Conservation (phyloP, 2,329 filamentous ascomycete species). For the Colletotrichum eremochloae region DNA sequence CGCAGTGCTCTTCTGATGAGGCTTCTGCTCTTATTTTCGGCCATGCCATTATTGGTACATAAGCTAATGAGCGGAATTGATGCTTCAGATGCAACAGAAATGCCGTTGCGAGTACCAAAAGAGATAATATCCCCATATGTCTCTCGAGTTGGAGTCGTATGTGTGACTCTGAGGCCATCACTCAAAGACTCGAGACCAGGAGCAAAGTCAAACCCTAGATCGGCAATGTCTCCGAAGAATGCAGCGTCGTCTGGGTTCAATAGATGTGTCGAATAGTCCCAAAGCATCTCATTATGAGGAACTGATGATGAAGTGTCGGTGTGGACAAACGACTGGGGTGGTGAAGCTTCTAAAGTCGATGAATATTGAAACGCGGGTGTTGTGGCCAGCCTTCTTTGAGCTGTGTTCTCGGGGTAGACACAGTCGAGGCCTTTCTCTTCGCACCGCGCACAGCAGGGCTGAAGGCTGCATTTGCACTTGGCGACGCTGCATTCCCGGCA, state of each 20-base stretch:
- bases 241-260: not conserved
- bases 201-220: not conserved
- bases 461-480: constrained; percentile 36
- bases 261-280: not conserved
- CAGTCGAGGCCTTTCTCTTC: constrained; percentile 30
- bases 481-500: constrained; percentile 35
- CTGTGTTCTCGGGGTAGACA: not conserved
- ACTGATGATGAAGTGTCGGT: not conserved
- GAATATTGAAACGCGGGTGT: not conserved
- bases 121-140: too few species aligned
- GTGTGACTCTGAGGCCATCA: not conserved
- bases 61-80: constrained; percentile 4
- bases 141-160: not conserved
- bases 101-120: too few species aligned
- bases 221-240: too few species aligned
- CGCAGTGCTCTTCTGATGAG: constrained; percentile 25
- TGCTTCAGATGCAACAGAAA: not conserved
- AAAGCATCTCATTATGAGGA: not conserved
- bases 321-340: not conserved
- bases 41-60: not conserved
- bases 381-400: not conserved
- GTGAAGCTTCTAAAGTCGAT: not conserved
- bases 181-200: not conserved
- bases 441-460: constrained; percentile 30
- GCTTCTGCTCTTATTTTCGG: not conserved